Evolutionary conservation across 2,329 filamentous ascomycete genomes (phyloP), one percentile per base, ranked within the genome.

Genomic region (Aspergillus pseudoterreus): DNA sequence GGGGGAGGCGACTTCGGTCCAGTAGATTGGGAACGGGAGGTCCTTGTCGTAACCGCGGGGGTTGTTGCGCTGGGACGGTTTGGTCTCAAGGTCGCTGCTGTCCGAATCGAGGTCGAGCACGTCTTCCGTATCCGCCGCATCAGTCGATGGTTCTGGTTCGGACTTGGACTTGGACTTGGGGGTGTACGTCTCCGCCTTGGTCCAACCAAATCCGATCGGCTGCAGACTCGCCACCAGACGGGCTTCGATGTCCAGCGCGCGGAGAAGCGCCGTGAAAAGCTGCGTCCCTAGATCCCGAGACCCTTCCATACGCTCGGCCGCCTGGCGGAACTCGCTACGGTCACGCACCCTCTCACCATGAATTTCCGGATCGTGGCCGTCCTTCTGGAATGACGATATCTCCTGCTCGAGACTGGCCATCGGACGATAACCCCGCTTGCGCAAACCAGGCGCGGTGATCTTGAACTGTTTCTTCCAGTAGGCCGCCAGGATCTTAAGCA

Each of bases 381-480:
- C 80, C 11, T 84, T 80, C 30, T 82, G 80, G 67, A 87, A 90
- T 0, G 82, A 85, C 30, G 86, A 84, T 6, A 87, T 83, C 53
- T 94, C 78, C n/a, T 85, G 81, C 59, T 90, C 86, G 2, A 96
- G 74, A 21, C 83, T 80, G 60, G 86, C 79, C n/a, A 90, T 80
- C 0, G 87, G 79, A 75, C 92, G 87, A 66, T 97, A 97, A 0
- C 94, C 94, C 65, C 83, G 80, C 73, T 97, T 99, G n/a, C 92
- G 82, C 19, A 97, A 65, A 0, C 89, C 90, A 0, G 92, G 90
- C 0, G 86, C 81, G 0, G 84, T 90, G 41, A 94, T 78, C 1
- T 77, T 81, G 69, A 95, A 99, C 32, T 85, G 80, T 62, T 91
- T 87, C 66, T 86, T 91, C 94, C 94, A 99, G 78, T 90, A 96